Evolutionary conservation across 2,329 filamentous ascomycete genomes (phyloP).

Genomic region (Xylariaceae sp.): DNA sequence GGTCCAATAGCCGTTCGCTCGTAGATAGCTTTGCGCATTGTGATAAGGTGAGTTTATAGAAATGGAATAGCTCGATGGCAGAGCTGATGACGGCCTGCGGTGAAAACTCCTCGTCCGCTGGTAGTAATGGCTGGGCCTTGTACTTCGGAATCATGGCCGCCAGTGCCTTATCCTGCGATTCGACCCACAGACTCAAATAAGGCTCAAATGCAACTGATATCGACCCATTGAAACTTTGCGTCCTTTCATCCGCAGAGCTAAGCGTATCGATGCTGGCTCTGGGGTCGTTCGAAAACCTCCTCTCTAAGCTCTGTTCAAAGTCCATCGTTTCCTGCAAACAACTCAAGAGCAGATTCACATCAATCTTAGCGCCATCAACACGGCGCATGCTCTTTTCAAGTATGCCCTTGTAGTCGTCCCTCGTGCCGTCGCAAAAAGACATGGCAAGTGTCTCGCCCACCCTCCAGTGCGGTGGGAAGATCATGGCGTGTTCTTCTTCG

Average conservation of each 20-base stretch:
- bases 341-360: slow-evolving; percentile 86
- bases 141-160: slow-evolving; percentile 86
- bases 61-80: slow-evolving; percentile 95
- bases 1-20: slow-evolving; percentile 81
- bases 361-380: slow-evolving; percentile 76
- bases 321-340: slow-evolving; percentile 96
- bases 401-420: slow-evolving; percentile 94
- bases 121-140: slow-evolving; percentile 78
- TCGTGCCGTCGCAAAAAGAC: slow-evolving; percentile 92
- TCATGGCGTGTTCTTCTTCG: slow-evolving; percentile 86
- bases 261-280: slow-evolving; percentile 90
- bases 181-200: slow-evolving; percentile 95
- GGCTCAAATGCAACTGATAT: slow-evolving; percentile 98
- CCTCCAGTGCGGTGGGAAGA: slow-evolving; percentile 88
- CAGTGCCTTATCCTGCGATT: slow-evolving; percentile 90
- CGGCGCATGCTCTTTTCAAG: slow-evolving; percentile 85
- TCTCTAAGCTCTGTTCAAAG: slow-evolving; percentile 91
- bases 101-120: slow-evolving; percentile 89
- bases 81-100: slow-evolving; percentile 88
- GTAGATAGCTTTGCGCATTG: slow-evolving; percentile 97
- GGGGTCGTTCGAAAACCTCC: slow-evolving; percentile 74
- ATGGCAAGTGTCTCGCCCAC: slow-evolving; percentile 90
- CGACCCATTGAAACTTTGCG: slow-evolving; percentile 81
- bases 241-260: slow-evolving; percentile 75
- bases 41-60: slow-evolving; percentile 89